phyloP scores from a whole-genome alignment of 441 rosid species.

The Erodium chrysanthum region DNA sequence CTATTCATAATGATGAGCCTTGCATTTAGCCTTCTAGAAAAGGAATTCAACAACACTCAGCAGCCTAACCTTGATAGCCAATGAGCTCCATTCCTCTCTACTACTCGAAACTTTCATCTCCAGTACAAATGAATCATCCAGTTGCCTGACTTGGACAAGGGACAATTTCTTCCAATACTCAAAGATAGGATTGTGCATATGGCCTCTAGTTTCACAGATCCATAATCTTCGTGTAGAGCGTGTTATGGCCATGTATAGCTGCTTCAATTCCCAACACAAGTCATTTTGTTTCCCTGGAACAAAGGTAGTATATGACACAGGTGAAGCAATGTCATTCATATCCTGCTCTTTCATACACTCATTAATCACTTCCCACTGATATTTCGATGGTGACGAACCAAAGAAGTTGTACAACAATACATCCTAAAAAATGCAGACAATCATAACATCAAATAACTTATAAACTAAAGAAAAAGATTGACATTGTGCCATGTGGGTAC shows the following conservation, averaged over 20 bases:
- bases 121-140: constrained; percentile 30
- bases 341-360: constrained; percentile 33
- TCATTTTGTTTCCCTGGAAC: constrained; percentile 26
- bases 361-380: constrained; percentile 40
- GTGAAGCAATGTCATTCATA: constrained; percentile 20
- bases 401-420: constrained; percentile 44
- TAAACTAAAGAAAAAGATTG: neutral
- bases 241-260: constrained; percentile 45
- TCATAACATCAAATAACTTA: neutral
- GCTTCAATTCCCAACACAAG: constrained; percentile 50
- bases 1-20: neutral
- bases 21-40: neutral
- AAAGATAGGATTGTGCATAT: constrained; percentile 30
- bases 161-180: constrained; percentile 36
- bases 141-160: constrained; percentile 34
- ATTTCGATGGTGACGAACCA: constrained; percentile 30
- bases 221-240: constrained; percentile 43
- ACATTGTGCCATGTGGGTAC: neutral
- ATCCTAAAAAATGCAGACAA: constrained; percentile 26
- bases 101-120: constrained; percentile 45
- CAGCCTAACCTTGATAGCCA: constrained; percentile 34
- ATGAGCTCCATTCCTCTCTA: constrained; percentile 39
- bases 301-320: constrained; percentile 25
- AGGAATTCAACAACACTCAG: neutral
- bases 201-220: constrained; percentile 36